A percentile compares a stretch with the other conserved stretches of the same genome.
Conservation (phyloP, 768 basidiomycete species). For the Psilocybe tampanensis region DNA sequence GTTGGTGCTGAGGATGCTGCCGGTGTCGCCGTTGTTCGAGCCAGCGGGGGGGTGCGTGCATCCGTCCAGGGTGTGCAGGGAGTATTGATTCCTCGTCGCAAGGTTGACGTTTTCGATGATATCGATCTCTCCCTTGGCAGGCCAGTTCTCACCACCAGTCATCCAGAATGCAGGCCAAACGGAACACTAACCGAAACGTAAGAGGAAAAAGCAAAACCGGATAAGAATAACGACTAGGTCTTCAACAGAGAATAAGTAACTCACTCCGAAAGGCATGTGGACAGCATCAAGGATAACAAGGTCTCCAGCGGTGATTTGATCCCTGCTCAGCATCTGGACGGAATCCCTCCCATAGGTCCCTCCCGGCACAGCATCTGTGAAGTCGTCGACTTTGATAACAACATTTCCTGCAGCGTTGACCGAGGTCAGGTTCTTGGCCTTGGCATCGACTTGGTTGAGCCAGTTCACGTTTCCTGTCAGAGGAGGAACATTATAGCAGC, state of each 20-base stretch:
- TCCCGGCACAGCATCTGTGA: background rate
- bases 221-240: background rate
- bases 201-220: background rate
- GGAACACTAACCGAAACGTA: background rate
- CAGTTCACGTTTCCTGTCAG: slow-evolving; percentile 1
- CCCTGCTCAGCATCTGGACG: slow-evolving; percentile 1
- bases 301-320: background rate
- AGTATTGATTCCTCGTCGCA: slow-evolving; percentile 7
- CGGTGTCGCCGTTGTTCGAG: background rate
- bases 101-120: slow-evolving; percentile 18
- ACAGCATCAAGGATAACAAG: slow-evolving; percentile 1
- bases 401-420: background rate
- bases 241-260: background rate
- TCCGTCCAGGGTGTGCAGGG: slow-evolving; percentile 9
- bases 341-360: background rate
- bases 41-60: slow-evolving; percentile 3
- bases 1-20: slow-evolving; percentile 7
- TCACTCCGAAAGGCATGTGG: slow-evolving; percentile 4
- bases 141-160: slow-evolving; percentile 13
- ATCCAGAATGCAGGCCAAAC: slow-evolving; percentile 19
- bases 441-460: background rate
- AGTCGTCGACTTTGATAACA: slow-evolving; percentile 1
- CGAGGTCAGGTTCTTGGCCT: background rate
- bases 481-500: too few relatives aligned
- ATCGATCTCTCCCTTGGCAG: slow-evolving; percentile 12